Evolutionary conservation across 2,329 filamentous ascomycete species (phyloP), one percentile per base, ranked within the genome.

Genomic region (Talaromyces sp.): DNA sequence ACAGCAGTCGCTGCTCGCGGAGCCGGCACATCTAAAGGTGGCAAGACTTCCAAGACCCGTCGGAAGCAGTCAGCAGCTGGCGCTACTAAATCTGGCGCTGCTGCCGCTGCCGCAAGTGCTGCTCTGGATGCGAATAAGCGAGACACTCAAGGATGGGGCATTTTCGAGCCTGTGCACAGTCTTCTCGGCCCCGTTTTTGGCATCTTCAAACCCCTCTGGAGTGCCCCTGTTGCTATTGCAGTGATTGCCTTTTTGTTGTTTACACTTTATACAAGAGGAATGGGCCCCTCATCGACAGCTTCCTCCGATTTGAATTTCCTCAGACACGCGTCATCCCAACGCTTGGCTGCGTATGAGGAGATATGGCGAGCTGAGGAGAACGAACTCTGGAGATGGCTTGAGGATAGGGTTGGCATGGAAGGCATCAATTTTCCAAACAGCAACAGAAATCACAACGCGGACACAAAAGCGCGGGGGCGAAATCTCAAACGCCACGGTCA

Each of bases 381-480:
- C 69, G 92, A 95, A 71, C 81, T 97, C 10, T 97, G 93, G 93
- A 89, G 91, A 65, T 97, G 93, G 93, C 81, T 97, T 4, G 93
- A 97, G 76, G 91, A 96, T 71, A 85, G 93, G 19, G 89, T 92
- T 1, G 90, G 92, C 2, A 81, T 95, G 74, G 89, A 92, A 64
- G 81, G 82, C 3, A 73, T 81, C 57, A 71, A 76, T 16, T 76
- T 81, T 50, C 76, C 78, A 16, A 73, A 71, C 3, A 69, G 70
- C 27, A 72, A 75, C 47, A 68, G 68, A 39, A 68, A 70, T 62
- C 54, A 66, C 39, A 63, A 72, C 57, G 62, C 82, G 81, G 66
- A 78, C 85, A 69, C 79, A 75, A 69, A 83, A 80, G 63, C 78
- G 71, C 60, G 73, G 66, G 52, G 69, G 16, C 64, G 70, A 41